These are phyloP conservation scores for Xenosphaeropsis pyriputrescens DNA, from an alignment of 2,329 filamentous ascomycete genomes.

Conservation along the genomic window DNA sequence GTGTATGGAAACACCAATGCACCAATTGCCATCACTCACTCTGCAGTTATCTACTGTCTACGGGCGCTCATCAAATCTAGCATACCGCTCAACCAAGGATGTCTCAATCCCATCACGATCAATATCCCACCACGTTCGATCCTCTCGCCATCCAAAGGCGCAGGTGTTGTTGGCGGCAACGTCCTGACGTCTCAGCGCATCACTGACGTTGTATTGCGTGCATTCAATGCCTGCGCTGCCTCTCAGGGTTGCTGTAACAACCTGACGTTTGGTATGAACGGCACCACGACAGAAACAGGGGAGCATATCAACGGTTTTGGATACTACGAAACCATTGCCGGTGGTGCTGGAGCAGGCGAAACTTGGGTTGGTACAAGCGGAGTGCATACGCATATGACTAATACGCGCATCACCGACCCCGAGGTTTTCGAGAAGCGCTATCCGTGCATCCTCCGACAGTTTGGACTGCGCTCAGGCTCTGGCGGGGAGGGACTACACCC, in stretches of 20 bases:
- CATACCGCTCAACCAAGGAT: slow-evolving; percentile 79
- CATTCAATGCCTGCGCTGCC: slow-evolving; percentile 67
- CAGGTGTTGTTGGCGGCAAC: slow-evolving; percentile 73
- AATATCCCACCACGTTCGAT: slow-evolving; percentile 58
- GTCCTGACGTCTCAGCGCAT: slow-evolving; percentile 69
- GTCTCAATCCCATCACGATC: slow-evolving; percentile 63
- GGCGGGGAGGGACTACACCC: slow-evolving; percentile 49
- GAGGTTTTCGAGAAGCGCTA: slow-evolving; percentile 69
- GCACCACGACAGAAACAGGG: slow-evolving; percentile 46
- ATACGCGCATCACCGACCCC: slow-evolving; percentile 65
- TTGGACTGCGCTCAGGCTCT: slow-evolving; percentile 46
- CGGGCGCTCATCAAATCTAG: slow-evolving; percentile 68
- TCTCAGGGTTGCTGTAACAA: slow-evolving; percentile 75
- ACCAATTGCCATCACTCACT: slow-evolving; percentile 68
- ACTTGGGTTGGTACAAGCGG: slow-evolving; percentile 58
- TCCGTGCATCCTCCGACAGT: slow-evolving; percentile 58
- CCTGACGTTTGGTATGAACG: slow-evolving; percentile 72
- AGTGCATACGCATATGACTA: slow-evolving; percentile 72
- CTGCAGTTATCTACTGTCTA: slow-evolving; percentile 75
- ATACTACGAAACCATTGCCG: slow-evolving; percentile 73
- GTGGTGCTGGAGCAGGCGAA: slow-evolving; percentile 57
- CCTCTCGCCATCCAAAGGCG: slow-evolving; percentile 59
- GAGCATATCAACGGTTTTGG: slow-evolving; percentile 73
- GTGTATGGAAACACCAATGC: slow-evolving; percentile 76
- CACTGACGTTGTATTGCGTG: slow-evolving; percentile 70